phyloP scores from a whole-genome alignment of 2,329 filamentous ascomycete species.

The Thelonectria olida region DNA sequence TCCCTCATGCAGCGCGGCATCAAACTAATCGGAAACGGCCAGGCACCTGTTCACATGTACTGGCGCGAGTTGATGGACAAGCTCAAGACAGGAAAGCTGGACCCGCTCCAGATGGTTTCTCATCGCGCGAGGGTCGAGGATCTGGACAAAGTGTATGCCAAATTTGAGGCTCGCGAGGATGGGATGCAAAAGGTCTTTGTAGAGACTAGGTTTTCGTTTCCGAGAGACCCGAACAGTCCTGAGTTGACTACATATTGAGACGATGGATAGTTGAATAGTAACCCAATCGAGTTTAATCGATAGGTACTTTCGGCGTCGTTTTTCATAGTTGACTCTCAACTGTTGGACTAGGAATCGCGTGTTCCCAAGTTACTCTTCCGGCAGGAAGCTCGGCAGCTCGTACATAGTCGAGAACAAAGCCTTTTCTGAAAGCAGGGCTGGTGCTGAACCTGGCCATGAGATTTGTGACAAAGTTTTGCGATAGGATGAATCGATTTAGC shows the following conservation, averaged over 20 bases:
- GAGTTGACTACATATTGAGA: constrained; percentile 52
- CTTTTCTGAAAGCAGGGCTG: constrained; percentile 19
- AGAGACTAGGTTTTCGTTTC: constrained; percentile 66
- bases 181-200: constrained; percentile 84
- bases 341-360: not conserved
- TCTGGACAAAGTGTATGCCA: constrained; percentile 71
- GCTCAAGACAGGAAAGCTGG: constrained; percentile 74
- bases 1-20: constrained; percentile 89
- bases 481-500: constrained; percentile 30
- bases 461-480: constrained; percentile 5
- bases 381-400: constrained; percentile 6
- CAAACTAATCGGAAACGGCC: constrained; percentile 74
- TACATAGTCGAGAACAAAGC: constrained; percentile 33
- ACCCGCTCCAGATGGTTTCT: constrained; percentile 82
- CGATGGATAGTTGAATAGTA: too few relatives aligned
- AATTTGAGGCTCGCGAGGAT: constrained; percentile 70
- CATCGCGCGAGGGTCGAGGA: constrained; percentile 82
- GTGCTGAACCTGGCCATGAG: constrained; percentile 18
- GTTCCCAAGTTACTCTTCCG: constrained; percentile 9
- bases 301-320: not conserved
- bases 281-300: too few relatives aligned
- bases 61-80: constrained; percentile 79
- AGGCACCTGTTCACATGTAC: constrained; percentile 82
- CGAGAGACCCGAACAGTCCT: constrained; percentile 54
- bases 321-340: not conserved